Conservation (phyloP, 2,329 filamentous ascomycete species). For the Hymenoscyphus repandus region DNA sequence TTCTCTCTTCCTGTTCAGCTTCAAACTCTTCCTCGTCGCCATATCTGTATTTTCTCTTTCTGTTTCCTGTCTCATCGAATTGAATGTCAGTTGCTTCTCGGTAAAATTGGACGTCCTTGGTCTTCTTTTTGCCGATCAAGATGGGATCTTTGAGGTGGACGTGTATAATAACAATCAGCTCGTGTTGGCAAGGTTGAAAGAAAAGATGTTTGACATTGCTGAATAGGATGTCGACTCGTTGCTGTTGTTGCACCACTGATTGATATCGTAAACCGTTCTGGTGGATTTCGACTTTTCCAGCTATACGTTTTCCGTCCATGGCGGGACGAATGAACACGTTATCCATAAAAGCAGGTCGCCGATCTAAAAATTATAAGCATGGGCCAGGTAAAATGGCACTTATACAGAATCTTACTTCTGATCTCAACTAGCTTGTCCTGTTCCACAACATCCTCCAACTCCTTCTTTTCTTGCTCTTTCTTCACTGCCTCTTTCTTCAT, state of each 20-base stretch:
- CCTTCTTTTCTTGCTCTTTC: constrained; percentile 97
- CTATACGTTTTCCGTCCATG: constrained; percentile 93
- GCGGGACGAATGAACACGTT: constrained; percentile 95
- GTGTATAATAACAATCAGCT: constrained; percentile 96
- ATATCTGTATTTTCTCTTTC: constrained; percentile 95
- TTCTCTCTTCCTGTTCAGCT: constrained; percentile 92
- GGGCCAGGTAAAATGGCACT: background rate
- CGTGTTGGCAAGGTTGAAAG: constrained; percentile 95
- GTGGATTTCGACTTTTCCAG: constrained; percentile 94
- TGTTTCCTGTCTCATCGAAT: constrained; percentile 97
- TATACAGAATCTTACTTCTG: constrained; percentile 58
- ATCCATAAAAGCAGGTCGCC: constrained; percentile 82
- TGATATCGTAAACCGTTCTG: constrained; percentile 98
- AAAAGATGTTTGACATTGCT: constrained; percentile 98
- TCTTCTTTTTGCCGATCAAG: constrained; percentile 96
- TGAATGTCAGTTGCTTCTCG: constrained; percentile 97
- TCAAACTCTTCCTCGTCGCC: constrained; percentile 99
- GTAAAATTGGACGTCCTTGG: constrained; percentile 97
- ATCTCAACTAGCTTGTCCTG: constrained; percentile 97
- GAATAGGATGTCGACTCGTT: constrained; percentile 89
- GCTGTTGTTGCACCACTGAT: constrained; percentile 71
- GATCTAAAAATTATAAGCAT: constrained; percentile 57
- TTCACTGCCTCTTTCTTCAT: constrained; percentile 90
- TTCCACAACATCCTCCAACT: constrained; percentile 98
- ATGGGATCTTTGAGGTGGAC: constrained; percentile 97